Base-by-base conservation (phyloP, 768 basidiomycete species). In the Lactarius quietus region DNA sequence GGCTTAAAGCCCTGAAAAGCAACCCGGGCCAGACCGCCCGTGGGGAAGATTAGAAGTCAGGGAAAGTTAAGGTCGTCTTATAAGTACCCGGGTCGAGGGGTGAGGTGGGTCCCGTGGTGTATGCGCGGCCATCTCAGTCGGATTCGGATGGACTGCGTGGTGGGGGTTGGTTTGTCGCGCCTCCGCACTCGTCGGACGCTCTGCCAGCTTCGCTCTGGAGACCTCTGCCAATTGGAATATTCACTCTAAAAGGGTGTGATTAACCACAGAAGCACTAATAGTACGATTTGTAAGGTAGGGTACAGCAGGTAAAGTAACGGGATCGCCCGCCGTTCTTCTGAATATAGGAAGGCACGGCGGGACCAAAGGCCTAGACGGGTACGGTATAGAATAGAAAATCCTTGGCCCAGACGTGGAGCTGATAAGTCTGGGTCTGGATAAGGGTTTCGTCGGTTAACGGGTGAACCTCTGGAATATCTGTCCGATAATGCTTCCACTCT, bases 181-280 rank as follows among this genome's bases (percentile, higher is more conserved):
- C 64, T 68, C 67, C 67, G 67, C 58, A 59, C 59, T 68, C n/a
- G 64, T 66, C 67, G 67, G 67, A 68, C 38, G 51, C 66, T 52
- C 64, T 61, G 39, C 56, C 67, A 59, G 59, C 67, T 68, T 68
- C 43, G 54, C 28, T 9, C 12, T 53, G 29, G 15, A 52, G 55
- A 20, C 48, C 53, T 59, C 51, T 51, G 55, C 58, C 59, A 48
- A 57, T 33, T 43, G 45, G 20, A 45, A 65, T 57, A 59, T 52
- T n/a, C 64, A 65, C 56, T 60, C 45, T 60, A 45, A 57, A 65
- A 58, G 55, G 55, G 54, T 20, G 36, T 45, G 18, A 61, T 61
- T 43, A 53, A 64, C 63, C 59, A 52, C 26, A 31, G 18, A 48
- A 17, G 43, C 59, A 60, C 39, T 43, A 53, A 58, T 54, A 36